These are phyloP conservation scores for Boechera divaricarpa DNA, from an alignment of 345 rosid species.

Conservation along the genomic window DNA sequence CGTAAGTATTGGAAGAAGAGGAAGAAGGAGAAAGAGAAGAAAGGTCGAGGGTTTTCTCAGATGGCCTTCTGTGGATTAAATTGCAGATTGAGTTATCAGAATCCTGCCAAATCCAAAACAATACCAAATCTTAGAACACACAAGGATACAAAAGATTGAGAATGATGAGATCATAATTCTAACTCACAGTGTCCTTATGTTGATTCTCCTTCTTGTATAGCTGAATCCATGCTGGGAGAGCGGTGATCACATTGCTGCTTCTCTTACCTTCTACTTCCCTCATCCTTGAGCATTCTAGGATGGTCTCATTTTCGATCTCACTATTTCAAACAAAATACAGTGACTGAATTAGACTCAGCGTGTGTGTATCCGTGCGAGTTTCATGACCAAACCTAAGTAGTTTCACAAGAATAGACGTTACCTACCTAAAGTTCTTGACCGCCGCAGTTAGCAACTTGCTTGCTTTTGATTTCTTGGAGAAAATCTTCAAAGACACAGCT, in stretches of 20 bases:
- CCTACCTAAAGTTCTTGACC: slow-evolving; percentile 42
- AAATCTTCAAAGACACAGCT: slow-evolving; percentile 58
- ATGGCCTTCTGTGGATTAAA: slow-evolving; percentile 50
- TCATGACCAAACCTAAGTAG: slow-evolving; percentile 6
- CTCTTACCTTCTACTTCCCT: slow-evolving; percentile 39
- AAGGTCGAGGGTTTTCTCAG: slow-evolving; percentile 55
- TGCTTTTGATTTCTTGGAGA: slow-evolving; percentile 56
- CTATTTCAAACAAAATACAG: slow-evolving; percentile 4
- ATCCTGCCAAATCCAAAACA: slow-evolving; percentile 42
- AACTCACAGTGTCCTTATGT: slow-evolving; percentile 37
- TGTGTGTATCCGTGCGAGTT: not conserved
- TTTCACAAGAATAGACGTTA: not conserved
- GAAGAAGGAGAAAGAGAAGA: slow-evolving; percentile 67
- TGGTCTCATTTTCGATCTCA: slow-evolving; percentile 12
- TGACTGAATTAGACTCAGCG: slow-evolving; percentile 38
- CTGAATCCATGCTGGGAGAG: slow-evolving; percentile 83
- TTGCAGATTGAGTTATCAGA: slow-evolving; percentile 50
- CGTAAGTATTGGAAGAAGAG: slow-evolving; percentile 50
- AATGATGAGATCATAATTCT: slow-evolving; percentile 14
- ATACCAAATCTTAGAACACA: slow-evolving; percentile 4
- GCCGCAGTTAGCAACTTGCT: slow-evolving; percentile 23
- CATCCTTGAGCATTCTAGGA: slow-evolving; percentile 17
- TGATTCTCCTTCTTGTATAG: slow-evolving; percentile 60
- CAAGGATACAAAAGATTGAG: not conserved
- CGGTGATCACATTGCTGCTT: slow-evolving; percentile 35